These are phyloP conservation scores for Fistulifera solaris DNA, from an alignment of 108 stramenopile genomes.

Conservation along the genomic window DNA sequence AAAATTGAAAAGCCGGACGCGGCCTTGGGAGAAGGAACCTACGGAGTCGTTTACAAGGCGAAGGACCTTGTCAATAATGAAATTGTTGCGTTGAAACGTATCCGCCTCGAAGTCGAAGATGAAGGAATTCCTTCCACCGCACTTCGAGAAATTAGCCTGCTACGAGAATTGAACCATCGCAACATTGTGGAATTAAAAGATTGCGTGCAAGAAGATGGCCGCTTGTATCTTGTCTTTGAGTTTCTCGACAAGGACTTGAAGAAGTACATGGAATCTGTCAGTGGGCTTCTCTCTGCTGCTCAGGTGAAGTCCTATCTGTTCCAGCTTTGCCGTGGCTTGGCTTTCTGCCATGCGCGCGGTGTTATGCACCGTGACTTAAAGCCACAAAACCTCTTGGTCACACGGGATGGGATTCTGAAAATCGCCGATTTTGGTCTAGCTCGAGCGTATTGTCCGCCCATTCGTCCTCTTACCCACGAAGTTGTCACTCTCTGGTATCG, in stretches of 20 bases:
- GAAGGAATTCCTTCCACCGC: constrained; percentile 99
- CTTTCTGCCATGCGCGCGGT: constrained; percentile 93
- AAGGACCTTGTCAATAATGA: constrained; percentile 79
- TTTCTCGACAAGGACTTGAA: constrained; percentile 95
- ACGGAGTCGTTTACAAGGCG: constrained; percentile 89
- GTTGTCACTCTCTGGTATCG: constrained; percentile 99
- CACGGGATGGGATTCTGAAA: constrained; percentile 87
- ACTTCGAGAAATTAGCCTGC: constrained; percentile 90
- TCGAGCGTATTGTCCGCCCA: constrained; percentile 91
- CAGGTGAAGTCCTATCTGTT: constrained; percentile 82
- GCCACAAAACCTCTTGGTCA: constrained; percentile 97
- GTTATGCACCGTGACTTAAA: constrained; percentile 99
- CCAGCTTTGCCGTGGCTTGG: constrained; percentile 82
- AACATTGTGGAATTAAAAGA: constrained; percentile 93
- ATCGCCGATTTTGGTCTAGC: constrained; percentile 98
- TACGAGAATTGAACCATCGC: constrained; percentile 89
- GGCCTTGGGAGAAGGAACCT: constrained; percentile 93
- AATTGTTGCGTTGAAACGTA: constrained; percentile 96
- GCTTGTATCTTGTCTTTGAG: constrained; percentile 97
- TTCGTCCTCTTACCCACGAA: constrained; percentile 86
- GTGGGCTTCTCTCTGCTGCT: constrained; percentile 61
- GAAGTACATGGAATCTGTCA: constrained; percentile 88
- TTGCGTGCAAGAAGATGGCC: constrained; percentile 77
- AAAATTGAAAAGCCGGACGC: constrained; percentile 95
- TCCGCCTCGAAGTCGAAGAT: constrained; percentile 94